phyloP scores from a whole-genome alignment of 1,284 basidiomycete genomes.

The Mrakiaceae sp. region DNA sequence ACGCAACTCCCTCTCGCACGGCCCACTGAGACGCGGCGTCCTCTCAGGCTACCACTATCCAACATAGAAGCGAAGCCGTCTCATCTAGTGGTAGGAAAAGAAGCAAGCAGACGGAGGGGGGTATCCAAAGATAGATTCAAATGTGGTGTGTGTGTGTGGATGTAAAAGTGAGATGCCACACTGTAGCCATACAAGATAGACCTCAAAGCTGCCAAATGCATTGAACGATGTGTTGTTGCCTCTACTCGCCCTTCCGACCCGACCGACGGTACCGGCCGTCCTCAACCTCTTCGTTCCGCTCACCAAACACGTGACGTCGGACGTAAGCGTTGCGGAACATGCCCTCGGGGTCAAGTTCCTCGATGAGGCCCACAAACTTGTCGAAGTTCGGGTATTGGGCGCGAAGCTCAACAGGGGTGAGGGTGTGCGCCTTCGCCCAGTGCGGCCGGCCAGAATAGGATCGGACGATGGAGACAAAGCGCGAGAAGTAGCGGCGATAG shows the following conservation, averaged over 20 bases:
- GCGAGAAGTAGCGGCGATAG: slow-evolving; percentile 67
- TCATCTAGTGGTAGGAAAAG: too few species aligned
- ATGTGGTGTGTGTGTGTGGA: neutral
- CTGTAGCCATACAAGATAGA: neutral
- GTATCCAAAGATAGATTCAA: neutral
- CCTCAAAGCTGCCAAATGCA: neutral
- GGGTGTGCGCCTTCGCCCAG: slow-evolving; percentile 89
- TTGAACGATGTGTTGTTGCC: neutral
- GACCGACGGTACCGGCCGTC: slow-evolving; percentile 25
- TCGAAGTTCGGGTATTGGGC: slow-evolving; percentile 70
- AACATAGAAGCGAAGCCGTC: too few species aligned
- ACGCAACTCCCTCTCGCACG: neutral
- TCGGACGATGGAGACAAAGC: slow-evolving; percentile 65
- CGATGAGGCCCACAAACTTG: slow-evolving; percentile 61
- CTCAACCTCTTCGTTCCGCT: slow-evolving; percentile 23
- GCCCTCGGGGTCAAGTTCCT: slow-evolving; percentile 65
- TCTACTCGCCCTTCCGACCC: slow-evolving; percentile 5
- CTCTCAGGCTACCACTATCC: neutral
- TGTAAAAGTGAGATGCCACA: neutral
- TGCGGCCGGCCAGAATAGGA: slow-evolving; percentile 76
- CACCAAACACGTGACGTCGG: slow-evolving; percentile 41
- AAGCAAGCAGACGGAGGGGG: neutral
- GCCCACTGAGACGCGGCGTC: neutral
- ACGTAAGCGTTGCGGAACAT: slow-evolving; percentile 52
- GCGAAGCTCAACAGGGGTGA: slow-evolving; percentile 55